Evolutionary conservation across 176 grass and related monocot species (phyloP).

Genomic region (Dactylis glomerata): DNA sequence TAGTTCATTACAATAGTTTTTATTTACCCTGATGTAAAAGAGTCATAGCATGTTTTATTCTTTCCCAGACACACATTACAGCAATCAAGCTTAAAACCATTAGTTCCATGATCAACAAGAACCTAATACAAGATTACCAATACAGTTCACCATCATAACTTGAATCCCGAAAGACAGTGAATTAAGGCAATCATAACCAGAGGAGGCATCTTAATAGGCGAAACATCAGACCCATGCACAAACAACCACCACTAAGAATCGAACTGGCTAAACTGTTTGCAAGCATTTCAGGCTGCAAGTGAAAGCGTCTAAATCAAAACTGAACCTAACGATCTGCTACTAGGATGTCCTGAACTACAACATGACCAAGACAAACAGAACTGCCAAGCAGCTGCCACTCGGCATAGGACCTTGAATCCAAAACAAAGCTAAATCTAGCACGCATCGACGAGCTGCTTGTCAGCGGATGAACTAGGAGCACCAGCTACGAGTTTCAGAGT

Average conservation of each 20-base stretch:
- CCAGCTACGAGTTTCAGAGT: background rate
- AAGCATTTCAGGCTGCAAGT: background rate
- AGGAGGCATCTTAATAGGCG: background rate
- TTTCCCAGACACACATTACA: background rate
- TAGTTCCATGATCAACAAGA: background rate
- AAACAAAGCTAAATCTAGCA: background rate
- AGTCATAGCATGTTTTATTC: background rate
- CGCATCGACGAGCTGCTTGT: background rate
- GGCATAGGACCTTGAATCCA: too few relatives aligned
- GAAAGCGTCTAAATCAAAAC: background rate
- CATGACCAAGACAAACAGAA: background rate
- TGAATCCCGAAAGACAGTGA: background rate
- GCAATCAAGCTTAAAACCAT: background rate
- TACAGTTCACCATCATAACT: background rate
- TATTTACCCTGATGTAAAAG: background rate
- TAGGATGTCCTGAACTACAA: background rate
- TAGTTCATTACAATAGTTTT: background rate
- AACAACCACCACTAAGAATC: background rate
- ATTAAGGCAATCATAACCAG: background rate
- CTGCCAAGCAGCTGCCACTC: too few relatives aligned
- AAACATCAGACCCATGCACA: background rate
- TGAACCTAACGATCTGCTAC: background rate
- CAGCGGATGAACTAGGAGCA: background rate
- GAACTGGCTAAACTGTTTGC: background rate
- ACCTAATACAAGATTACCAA: background rate